Evolutionary conservation across 768 basidiomycete species (phyloP).

Genomic region (Tephrocybe sp.): DNA sequence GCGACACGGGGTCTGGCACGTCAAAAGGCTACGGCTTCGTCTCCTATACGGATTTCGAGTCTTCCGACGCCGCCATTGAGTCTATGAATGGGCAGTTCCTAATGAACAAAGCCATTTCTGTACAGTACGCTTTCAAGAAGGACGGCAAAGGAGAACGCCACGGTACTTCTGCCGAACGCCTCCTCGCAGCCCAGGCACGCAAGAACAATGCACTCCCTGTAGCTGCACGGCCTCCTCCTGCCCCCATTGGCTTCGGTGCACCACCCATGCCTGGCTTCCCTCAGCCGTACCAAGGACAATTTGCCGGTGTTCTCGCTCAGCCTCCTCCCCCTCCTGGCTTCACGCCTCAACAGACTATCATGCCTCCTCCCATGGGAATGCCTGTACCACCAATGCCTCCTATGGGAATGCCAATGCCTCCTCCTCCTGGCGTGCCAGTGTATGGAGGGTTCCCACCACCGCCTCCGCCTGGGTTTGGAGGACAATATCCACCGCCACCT

Average conservation of each 20-base stretch:
- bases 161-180: conserved; percentile 93
- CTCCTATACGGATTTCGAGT: conserved; percentile 95
- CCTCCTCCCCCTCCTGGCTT: conserved; percentile 83
- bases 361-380: conserved; percentile 47
- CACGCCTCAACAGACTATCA: conserved; percentile 65
- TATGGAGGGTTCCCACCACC: conserved; percentile 59
- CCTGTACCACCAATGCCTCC: conserved; percentile 28
- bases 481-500: conserved; percentile 43
- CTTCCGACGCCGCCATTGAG: conserved; percentile 94
- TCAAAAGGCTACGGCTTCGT: conserved; percentile 99
- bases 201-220: conserved; percentile 92
- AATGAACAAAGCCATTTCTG: conserved; percentile 96
- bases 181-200: conserved; percentile 91
- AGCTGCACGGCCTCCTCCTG: conserved; percentile 69
- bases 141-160: conserved; percentile 98
- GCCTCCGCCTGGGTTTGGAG: conserved; percentile 63
- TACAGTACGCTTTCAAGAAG: conserved; percentile 99
- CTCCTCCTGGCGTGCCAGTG: conserved; percentile 38
- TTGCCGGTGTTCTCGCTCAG: conserved; percentile 82
- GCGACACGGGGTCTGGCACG: conserved; percentile 77
- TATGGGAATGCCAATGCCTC: conserved; percentile 23
- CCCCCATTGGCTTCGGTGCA: conserved; percentile 69
- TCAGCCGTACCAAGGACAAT: conserved; percentile 87
- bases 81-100: conserved; percentile 97
- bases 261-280: conserved; percentile 69